These are phyloP conservation scores for Nigrospora oryzae DNA, from an alignment of 2,329 filamentous ascomycete species.

Conservation along the genomic window DNA sequence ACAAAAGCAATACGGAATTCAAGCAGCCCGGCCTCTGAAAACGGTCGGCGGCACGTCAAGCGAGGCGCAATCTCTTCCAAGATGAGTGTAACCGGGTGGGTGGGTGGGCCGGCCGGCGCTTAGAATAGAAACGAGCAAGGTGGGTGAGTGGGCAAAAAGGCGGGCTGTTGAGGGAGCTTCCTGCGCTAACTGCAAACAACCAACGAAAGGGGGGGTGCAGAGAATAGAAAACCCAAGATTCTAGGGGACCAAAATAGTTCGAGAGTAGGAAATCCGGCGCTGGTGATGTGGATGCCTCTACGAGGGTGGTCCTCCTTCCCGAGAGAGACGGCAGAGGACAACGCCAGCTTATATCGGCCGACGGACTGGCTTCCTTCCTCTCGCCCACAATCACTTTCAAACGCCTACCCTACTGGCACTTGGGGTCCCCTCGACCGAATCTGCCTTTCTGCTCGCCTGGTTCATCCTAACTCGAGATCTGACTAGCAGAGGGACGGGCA, in stretches of 20 bases:
- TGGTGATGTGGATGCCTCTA: not conserved
- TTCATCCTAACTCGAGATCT: too few species aligned
- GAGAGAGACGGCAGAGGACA: not conserved
- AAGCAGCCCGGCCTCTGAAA: constrained; percentile 6
- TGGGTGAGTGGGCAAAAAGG: constrained; percentile 3
- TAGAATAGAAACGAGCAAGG: constrained; percentile 18
- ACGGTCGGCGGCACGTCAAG: constrained; percentile 15
- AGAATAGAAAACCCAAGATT: not conserved
- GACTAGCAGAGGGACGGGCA: too few species aligned
- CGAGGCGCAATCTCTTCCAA: constrained; percentile 12
- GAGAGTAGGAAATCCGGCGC: not conserved
- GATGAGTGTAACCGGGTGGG: constrained; percentile 9
- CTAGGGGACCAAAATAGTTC: not conserved
- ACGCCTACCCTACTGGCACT: too few species aligned
- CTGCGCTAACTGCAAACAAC: constrained; percentile 3
- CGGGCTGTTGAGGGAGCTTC: constrained; percentile 16
- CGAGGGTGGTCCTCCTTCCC: not conserved
- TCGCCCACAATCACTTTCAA: too few species aligned
- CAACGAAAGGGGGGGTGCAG: not conserved
- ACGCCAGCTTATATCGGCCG: not conserved
- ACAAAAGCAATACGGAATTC: too few species aligned
- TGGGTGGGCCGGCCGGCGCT: constrained; percentile 18
- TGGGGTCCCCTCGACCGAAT: too few species aligned
- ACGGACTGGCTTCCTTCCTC: too few species aligned
- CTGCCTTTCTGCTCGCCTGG: too few species aligned